Percentiles rank a stretch among this genome's conserved stretches.
Conservation (phyloP, 768 basidiomycete genomes). For the Pisolithus orientalis region DNA sequence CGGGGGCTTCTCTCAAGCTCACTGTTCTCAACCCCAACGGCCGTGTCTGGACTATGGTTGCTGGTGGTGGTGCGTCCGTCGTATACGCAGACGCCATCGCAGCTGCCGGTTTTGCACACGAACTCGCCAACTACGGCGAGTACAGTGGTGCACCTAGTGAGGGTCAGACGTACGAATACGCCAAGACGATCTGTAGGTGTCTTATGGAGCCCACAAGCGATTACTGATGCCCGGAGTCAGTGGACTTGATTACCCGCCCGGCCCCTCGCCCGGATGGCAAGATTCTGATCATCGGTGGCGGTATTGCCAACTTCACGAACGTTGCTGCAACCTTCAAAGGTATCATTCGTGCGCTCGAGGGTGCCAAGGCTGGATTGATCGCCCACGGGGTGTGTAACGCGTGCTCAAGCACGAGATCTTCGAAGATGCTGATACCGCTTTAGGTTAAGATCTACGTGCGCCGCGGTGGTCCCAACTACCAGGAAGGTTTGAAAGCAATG, state of each 20-base stretch:
- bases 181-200: conserved; percentile 87
- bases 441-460: conserved; percentile 93
- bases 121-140: conserved; percentile 99
- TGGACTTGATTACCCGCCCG: conserved; percentile 94
- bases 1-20: conserved; percentile 96
- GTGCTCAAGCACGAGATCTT: background rate
- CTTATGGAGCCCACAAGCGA: background rate
- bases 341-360: conserved; percentile 94
- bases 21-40: conserved; percentile 94
- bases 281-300: conserved; percentile 98
- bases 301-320: conserved; percentile 99
- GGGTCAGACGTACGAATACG: conserved; percentile 98
- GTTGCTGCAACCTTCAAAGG: conserved; percentile 99
- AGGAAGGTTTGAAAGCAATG: conserved; percentile 98
- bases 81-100: conserved; percentile 74
- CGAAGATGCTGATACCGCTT: conserved; percentile 3
- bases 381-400: conserved; percentile 24
- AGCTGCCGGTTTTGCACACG: conserved; percentile 92
- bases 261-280: conserved; percentile 81
- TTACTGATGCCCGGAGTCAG: conserved; percentile 24
- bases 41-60: conserved; percentile 99
- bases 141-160: conserved; percentile 98
- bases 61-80: conserved; percentile 84
- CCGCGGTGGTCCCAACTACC: conserved; percentile 98
- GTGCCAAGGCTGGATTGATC: conserved; percentile 82